These are phyloP conservation scores for Colletotrichum sp. DNA, from an alignment of 2,329 filamentous ascomycete species.

Conservation along the genomic window DNA sequence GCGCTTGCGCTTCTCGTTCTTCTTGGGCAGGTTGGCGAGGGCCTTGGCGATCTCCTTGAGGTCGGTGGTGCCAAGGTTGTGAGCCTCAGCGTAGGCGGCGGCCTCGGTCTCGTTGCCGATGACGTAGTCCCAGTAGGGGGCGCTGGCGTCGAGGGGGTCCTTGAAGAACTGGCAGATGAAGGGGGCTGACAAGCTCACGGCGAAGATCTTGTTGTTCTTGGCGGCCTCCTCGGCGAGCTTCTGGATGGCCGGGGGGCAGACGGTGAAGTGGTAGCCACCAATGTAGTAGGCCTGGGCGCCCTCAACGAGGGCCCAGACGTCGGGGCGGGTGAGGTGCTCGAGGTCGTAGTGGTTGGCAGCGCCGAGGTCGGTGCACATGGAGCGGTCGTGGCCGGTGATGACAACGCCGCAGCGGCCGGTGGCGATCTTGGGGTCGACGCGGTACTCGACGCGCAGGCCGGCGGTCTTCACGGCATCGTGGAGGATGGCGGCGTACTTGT, in stretches of 20 bases:
- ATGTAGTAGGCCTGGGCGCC: conserved; percentile 89
- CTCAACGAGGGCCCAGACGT: conserved; percentile 92
- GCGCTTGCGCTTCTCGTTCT: conserved; percentile 83
- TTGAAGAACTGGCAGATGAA: conserved; percentile 99
- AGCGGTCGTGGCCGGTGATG: conserved; percentile 96
- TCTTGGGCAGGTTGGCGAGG: conserved; percentile 89
- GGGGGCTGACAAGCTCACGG: conserved; percentile 90
- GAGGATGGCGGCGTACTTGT: conserved; percentile 93
- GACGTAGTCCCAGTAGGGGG: conserved; percentile 94
- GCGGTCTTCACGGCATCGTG: conserved; percentile 84
- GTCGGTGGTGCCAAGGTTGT: conserved; percentile 76
- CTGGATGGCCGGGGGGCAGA: conserved; percentile 89
- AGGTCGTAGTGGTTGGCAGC: conserved; percentile 97
- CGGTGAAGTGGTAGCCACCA: conserved; percentile 96
- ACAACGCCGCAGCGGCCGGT: conserved; percentile 96
- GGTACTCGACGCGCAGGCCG: conserved; percentile 93
- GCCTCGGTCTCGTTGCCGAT: conserved; percentile 98
- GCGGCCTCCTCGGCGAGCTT: conserved; percentile 91
- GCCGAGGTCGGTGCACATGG: conserved; percentile 91
- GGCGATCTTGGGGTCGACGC: conserved; percentile 80
- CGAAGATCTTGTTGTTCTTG: conserved; percentile 86
- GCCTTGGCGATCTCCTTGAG: conserved; percentile 84
- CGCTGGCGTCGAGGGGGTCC: conserved; percentile 83
- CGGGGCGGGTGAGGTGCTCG: conserved; percentile 87
- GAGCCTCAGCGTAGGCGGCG: conserved; percentile 82